A percentile compares a stretch with the other conserved stretches of the same genome.
Evolutionary conservation across 1,284 basidiomycete species (phyloP).

Genomic region (Amylostereum areolatum): DNA sequence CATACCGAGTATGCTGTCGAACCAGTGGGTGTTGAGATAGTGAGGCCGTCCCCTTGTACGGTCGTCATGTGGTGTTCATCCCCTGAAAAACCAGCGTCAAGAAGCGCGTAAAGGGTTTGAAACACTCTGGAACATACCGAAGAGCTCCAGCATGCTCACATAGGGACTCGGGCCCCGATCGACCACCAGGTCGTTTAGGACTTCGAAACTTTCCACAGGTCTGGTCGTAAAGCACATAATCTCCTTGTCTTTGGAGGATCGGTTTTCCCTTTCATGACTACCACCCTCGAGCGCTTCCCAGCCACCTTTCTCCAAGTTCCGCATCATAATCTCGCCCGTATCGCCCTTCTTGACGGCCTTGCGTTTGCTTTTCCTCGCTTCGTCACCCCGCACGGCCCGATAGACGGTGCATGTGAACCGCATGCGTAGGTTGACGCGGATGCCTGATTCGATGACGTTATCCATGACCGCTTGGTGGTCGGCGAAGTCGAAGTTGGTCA

Average conservation of each 20-base stretch:
- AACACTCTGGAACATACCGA: conserved; percentile 56
- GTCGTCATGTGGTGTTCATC: conserved; percentile 99
- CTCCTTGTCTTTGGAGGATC: conserved; percentile 79
- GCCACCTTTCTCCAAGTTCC: conserved; percentile 78
- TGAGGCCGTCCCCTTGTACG: conserved; percentile 96
- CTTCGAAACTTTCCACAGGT: conserved; percentile 95
- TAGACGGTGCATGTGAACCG: conserved; percentile 99
- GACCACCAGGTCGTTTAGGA: conserved; percentile 96
- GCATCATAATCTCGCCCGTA: conserved; percentile 94
- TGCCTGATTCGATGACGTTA: conserved; percentile 86
- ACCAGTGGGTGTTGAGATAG: conserved; percentile 94
- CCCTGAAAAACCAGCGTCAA: conserved; percentile 41
- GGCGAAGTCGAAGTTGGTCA: conserved; percentile 96
- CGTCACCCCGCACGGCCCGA: conserved; percentile 74
- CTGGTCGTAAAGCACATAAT: conserved; percentile 97
- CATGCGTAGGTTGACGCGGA: conserved; percentile 97
- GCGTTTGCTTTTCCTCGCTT: conserved; percentile 40
- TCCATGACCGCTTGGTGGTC: conserved; percentile 87
- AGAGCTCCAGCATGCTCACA: conserved; percentile 93
- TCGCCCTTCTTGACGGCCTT: conserved; percentile 88
- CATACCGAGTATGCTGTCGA: conserved; percentile 95
- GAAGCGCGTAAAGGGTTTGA: neutral
- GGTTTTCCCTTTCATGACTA: conserved; percentile 36
- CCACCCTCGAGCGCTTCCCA: conserved; percentile 93
- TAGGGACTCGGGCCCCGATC: conserved; percentile 98